Conservation (phyloP, 2,329 filamentous ascomycete genomes). For the Alternaria brassicicola region DNA sequence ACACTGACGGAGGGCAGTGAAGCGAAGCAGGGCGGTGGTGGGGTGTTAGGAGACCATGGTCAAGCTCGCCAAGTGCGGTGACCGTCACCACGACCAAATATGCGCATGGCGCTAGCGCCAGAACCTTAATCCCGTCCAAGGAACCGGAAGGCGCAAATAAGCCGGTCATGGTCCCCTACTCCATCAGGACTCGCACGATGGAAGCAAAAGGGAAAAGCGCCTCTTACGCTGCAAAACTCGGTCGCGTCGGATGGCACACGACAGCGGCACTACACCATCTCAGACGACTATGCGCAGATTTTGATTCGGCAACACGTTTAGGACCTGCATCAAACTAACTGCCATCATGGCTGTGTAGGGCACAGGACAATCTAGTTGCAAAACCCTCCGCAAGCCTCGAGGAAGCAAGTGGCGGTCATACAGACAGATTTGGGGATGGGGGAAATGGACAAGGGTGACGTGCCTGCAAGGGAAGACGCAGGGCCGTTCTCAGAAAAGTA, state of each 20-base stretch:
- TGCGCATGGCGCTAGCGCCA: constrained; percentile 22
- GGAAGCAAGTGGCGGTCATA: constrained; percentile 10
- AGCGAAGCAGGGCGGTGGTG: constrained; percentile 27
- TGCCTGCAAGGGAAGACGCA: constrained; percentile 8
- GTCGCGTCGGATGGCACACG: constrained; percentile 25
- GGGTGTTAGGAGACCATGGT: constrained; percentile 17
- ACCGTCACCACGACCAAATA: constrained; percentile 9
- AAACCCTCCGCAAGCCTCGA: constrained; percentile 3
- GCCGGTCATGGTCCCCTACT: constrained; percentile 2
- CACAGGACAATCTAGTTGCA: not conserved
- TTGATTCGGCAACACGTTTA: constrained; percentile 11
- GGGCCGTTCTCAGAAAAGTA: constrained; percentile 12
- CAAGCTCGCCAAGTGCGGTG: constrained; percentile 18
- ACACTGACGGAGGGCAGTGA: not conserved
- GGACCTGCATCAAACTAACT: not conserved
- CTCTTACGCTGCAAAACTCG: constrained; percentile 21
- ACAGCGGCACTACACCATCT: constrained; percentile 23
- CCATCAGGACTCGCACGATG: constrained; percentile 27
- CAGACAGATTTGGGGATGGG: constrained; percentile 3
- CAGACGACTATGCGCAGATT: constrained; percentile 12
- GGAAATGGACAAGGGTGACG: constrained; percentile 3
- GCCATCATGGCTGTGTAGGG: constrained; percentile 15
- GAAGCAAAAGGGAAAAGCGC: constrained; percentile 14
- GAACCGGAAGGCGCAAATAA: constrained; percentile 15
- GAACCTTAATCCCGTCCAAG: constrained; percentile 20